Evolutionary conservation across 1,139 yeast genomes (phyloP).

Genomic region (Saccharomycopsis hybrid): DNA sequence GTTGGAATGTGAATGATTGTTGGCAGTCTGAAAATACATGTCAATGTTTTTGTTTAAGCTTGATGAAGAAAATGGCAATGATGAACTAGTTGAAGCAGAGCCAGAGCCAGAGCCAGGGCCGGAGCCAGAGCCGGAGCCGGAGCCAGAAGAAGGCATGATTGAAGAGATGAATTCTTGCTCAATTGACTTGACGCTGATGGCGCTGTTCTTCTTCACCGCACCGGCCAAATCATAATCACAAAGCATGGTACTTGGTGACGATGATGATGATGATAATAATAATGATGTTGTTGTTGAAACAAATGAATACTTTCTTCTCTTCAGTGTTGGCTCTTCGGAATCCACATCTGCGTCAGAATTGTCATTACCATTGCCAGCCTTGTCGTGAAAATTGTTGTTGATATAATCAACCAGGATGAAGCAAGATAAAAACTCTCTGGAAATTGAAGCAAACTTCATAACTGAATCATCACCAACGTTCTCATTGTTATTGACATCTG

Average conservation of each 20-base stretch:
- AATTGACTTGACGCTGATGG: conserved; percentile 4
- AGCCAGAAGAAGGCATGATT: neutral
- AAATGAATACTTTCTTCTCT: neutral
- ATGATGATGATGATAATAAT: conserved; percentile 1
- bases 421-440: conserved; percentile 8
- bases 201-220: neutral
- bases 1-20: neutral
- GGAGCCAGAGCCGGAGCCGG: neutral
- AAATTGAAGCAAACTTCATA: neutral
- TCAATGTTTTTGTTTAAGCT: neutral
- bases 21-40: neutral
- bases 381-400: conserved; percentile 1
- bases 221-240: neutral
- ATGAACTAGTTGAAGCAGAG: neutral
- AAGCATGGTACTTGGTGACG: neutral
- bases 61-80: neutral
- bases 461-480: neutral
- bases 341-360: neutral
- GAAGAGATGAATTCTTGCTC: conserved; percentile 12
- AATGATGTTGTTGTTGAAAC: neutral
- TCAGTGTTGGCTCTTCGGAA: neutral
- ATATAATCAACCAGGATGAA: conserved; percentile 6
- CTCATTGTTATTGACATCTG: neutral
- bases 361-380: neutral
- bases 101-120: neutral